Percentiles rank a stretch among this genome's conserved stretches.
These are phyloP conservation scores for Globisporangium iwayamae DNA, from an alignment of 352 stramenopile genomes.

Conservation along the genomic window DNA sequence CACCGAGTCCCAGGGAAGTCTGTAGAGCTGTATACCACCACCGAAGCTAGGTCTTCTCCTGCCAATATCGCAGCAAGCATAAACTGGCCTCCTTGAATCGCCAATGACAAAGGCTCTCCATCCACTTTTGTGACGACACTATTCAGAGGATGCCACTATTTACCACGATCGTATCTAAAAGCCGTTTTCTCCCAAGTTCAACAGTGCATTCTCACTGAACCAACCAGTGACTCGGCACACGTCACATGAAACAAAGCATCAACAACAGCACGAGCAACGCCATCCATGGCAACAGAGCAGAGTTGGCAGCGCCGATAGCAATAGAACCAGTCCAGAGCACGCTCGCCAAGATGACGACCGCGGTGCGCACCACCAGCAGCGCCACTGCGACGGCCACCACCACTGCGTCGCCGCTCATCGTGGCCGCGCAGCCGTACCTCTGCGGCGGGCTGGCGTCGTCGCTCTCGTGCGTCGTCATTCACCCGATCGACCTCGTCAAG, in stretches of 20 bases:
- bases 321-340: not conserved
- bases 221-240: too few relatives aligned
- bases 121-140: too few relatives aligned
- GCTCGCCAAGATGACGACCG: slow-evolving; percentile 5
- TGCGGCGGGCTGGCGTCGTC: slow-evolving; percentile 68
- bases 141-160: too few relatives aligned
- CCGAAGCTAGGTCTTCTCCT: too few relatives aligned
- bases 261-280: not conserved
- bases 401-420: slow-evolving; percentile 36
- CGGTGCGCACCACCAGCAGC: not conserved
- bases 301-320: not conserved
- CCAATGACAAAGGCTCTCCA: too few relatives aligned
- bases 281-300: not conserved
- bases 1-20: too few relatives aligned
- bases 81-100: too few relatives aligned
- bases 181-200: too few relatives aligned
- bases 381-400: not conserved
- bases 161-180: too few relatives aligned
- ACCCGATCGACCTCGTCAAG: slow-evolving; percentile 90
- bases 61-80: too few relatives aligned
- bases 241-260: not conserved
- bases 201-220: too few relatives aligned
- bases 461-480: slow-evolving; percentile 73
- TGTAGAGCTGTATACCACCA: too few relatives aligned
- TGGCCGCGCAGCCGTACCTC: slow-evolving; percentile 65